Percentiles rank a stretch among this genome's conserved stretches.
phyloP scores from a whole-genome alignment of 225 moss, liverwort and hornwort species.

The Pseudoscleropodium purum region DNA sequence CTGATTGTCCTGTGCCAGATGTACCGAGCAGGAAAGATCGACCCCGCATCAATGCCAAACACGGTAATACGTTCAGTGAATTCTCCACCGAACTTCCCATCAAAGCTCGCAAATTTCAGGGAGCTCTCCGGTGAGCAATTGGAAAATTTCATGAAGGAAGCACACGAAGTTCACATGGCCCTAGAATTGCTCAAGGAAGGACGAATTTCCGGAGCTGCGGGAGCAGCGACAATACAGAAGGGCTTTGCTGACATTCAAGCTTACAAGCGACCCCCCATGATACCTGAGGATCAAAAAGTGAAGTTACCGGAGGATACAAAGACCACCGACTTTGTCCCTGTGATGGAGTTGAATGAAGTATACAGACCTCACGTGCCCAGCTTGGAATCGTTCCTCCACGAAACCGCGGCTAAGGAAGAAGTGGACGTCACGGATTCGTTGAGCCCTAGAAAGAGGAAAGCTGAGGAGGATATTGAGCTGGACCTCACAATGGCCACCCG shows the following conservation, averaged over 20 bases:
- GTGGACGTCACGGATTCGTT: neutral
- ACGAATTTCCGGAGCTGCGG: conserved; percentile 1
- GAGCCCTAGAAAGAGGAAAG: neutral
- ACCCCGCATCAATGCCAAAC: conserved; percentile 6
- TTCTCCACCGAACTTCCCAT: neutral
- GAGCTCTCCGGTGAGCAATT: neutral
- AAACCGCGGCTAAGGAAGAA: neutral
- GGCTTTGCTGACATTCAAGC: neutral
- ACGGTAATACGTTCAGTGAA: neutral
- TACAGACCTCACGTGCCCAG: neutral
- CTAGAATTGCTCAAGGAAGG: conserved; percentile 17
- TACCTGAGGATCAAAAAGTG: neutral
- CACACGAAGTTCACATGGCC: conserved; percentile 8
- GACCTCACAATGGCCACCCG: conserved; percentile 31
- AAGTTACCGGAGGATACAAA: neutral
- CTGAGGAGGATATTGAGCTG: conserved; percentile 16
- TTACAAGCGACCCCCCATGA: neutral
- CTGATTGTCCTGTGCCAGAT: conserved; percentile 7
- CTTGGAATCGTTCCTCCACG: conserved; percentile 5
- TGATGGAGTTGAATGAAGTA: neutral
- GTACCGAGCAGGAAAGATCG: conserved; percentile 31
- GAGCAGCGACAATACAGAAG: conserved; percentile 2
- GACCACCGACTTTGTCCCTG: conserved; percentile 5
- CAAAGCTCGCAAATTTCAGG: neutral
- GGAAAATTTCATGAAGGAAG: neutral